Evolutionary conservation across 2,329 filamentous ascomycete genomes (phyloP).

Genomic region (Scedosporium minutisporum): DNA sequence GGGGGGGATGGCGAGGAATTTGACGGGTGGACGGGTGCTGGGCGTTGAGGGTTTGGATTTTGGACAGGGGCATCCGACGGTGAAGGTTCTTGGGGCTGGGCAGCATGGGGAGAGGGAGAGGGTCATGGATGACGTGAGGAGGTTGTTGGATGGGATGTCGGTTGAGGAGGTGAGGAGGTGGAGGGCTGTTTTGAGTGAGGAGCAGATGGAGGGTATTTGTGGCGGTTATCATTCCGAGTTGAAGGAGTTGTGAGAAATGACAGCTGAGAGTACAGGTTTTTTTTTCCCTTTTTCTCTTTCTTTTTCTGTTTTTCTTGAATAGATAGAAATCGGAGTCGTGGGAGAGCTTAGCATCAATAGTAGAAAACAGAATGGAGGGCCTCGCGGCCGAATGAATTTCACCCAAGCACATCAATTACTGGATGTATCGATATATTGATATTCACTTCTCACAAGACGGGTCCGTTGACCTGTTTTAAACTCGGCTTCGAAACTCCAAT

Average conservation of each 20-base stretch:
- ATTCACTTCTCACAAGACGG: not conserved
- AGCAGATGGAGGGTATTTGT: slow-evolving; percentile 11
- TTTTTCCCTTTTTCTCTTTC: not conserved
- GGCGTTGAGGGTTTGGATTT: not conserved
- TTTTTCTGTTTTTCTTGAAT: not conserved
- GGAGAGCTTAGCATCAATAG: not conserved
- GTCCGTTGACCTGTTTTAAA: not conserved
- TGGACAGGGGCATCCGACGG: not conserved
- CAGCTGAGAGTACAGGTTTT: not conserved
- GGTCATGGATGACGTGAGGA: not conserved
- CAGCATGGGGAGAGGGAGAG: not conserved
- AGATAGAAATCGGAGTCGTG: not conserved
- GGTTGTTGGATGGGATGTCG: slow-evolving; percentile 3
- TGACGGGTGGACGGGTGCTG: not conserved
- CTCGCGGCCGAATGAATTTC: not conserved
- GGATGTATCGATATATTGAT: not conserved
- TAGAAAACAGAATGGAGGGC: not conserved
- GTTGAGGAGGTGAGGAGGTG: slow-evolving; percentile 33
- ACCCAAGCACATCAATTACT: too few species aligned
- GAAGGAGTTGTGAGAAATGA: not conserved
- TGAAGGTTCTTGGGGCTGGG: not conserved
- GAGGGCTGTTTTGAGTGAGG: slow-evolving; percentile 14
- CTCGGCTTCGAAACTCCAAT: not conserved
- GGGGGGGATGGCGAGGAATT: not conserved
- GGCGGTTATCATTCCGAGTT: slow-evolving; percentile 6